Percentiles rank a stretch among this genome's conserved stretches.
phyloP scores from a whole-genome alignment of 2,329 filamentous ascomycete genomes.

The Sclerotinia nivalis region DNA sequence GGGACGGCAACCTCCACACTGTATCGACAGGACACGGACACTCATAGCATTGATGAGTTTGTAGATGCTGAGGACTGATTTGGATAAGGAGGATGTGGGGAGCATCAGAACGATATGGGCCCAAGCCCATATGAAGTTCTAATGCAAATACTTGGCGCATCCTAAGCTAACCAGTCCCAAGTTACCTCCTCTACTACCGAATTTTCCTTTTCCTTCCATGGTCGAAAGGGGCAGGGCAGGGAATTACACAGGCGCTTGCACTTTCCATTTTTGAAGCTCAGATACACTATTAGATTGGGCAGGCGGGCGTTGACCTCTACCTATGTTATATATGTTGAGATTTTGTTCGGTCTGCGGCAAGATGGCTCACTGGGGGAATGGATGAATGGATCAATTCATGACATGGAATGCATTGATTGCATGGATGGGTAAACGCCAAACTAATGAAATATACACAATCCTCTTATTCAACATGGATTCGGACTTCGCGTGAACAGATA shows the following conservation, averaged over 20 bases:
- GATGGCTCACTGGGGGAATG: neutral
- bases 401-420: neutral
- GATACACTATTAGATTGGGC: constrained; percentile 21
- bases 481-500: neutral
- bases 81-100: neutral
- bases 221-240: neutral
- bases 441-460: constrained; percentile 16
- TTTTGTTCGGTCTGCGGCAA: constrained; percentile 7
- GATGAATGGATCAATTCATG: neutral
- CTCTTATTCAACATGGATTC: neutral
- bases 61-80: constrained; percentile 39
- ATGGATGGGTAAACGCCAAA: neutral
- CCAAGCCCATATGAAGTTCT: neutral
- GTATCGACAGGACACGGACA: constrained; percentile 39
- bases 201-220: neutral
- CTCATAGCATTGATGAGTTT: constrained; percentile 40
- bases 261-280: constrained; percentile 1
- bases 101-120: neutral
- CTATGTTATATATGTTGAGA: constrained; percentile 15
- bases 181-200: neutral
- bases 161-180: neutral
- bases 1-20: constrained; percentile 23
- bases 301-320: constrained; percentile 18
- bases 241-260: neutral
- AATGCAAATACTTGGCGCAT: neutral